Conservation (phyloP, 306 rosid genomes). For the Astragalus glycyphyllos region DNA sequence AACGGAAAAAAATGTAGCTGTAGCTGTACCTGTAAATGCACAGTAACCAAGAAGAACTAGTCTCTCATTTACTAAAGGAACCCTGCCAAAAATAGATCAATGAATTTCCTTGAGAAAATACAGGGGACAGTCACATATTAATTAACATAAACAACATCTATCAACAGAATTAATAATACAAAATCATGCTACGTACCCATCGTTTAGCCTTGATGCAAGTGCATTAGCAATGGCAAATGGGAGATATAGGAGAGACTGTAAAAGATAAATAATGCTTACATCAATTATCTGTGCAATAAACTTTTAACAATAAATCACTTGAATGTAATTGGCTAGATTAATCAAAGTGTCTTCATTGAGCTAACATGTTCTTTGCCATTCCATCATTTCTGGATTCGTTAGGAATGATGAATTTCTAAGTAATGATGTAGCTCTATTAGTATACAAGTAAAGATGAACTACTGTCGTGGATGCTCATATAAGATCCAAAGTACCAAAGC, state of each 20-base stretch:
- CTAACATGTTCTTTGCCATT: neutral
- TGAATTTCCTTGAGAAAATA: conserved; percentile 39
- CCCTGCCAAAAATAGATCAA: conserved; percentile 58
- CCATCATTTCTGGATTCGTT: neutral
- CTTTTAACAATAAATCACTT: neutral
- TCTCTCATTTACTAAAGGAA: conserved; percentile 78
- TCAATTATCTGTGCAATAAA: conserved; percentile 28
- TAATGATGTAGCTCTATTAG: neutral
- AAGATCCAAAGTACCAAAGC: too few species aligned
- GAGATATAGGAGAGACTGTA: conserved; percentile 82
- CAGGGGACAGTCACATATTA: conserved; percentile 20
- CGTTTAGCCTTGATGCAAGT: conserved; percentile 77
- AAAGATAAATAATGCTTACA: conserved; percentile 26
- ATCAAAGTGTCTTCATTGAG: conserved; percentile 1
- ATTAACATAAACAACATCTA: conserved; percentile 21
- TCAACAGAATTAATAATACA: conserved; percentile 10
- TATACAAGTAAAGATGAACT: too few species aligned
- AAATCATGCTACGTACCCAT: conserved; percentile 68
- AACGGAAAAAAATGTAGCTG: neutral
- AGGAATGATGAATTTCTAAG: conserved; percentile 12
- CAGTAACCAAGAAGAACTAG: conserved; percentile 84
- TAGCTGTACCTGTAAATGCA: conserved; percentile 63
- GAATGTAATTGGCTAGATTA: conserved; percentile 8
- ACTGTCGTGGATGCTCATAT: neutral
- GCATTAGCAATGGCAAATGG: conserved; percentile 92